Conservation (phyloP, 345 rosid genomes). For the Pugionium dolabratum region DNA sequence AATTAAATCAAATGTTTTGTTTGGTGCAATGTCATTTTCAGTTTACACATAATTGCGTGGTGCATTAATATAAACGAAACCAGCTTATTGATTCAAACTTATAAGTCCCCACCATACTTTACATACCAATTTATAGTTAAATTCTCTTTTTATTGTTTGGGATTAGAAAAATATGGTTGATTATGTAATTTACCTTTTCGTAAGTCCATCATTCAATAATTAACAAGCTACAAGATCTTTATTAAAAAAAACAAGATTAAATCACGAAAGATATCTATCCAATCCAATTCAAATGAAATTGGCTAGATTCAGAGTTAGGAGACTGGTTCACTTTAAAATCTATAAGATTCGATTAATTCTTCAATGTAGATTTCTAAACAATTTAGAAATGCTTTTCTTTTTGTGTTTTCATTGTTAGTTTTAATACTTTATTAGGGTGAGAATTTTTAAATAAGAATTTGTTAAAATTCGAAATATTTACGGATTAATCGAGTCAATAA, state of each 20-base stretch:
- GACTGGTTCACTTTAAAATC: background rate
- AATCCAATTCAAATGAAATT: too few relatives aligned
- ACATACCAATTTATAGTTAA: background rate
- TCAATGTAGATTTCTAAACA: background rate
- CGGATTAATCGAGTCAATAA: too few relatives aligned
- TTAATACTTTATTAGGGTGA: too few relatives aligned
- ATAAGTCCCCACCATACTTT: conserved; percentile 30
- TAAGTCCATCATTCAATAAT: background rate
- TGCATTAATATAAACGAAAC: conserved; percentile 22
- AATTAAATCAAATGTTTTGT: conserved; percentile 6
- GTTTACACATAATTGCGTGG: conserved; percentile 10
- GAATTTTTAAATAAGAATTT: too few relatives aligned
- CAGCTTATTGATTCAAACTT: conserved; percentile 27
- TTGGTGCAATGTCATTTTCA: conserved; percentile 36
- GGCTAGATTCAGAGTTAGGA: too few relatives aligned
- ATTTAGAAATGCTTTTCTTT: too few relatives aligned
- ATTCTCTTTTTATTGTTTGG: background rate
- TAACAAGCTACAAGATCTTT: background rate
- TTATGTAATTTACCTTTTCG: conserved; percentile 1
- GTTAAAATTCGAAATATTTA: too few relatives aligned
- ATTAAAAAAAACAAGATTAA: too few relatives aligned
- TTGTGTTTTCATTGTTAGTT: too few relatives aligned
- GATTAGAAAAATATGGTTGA: background rate
- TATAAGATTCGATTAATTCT: background rate
- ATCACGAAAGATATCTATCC: too few relatives aligned